Evolutionary conservation across 2,329 filamentous ascomycete species (phyloP), one percentile per base, ranked within the genome.

Genomic region (Nemania sp.): DNA sequence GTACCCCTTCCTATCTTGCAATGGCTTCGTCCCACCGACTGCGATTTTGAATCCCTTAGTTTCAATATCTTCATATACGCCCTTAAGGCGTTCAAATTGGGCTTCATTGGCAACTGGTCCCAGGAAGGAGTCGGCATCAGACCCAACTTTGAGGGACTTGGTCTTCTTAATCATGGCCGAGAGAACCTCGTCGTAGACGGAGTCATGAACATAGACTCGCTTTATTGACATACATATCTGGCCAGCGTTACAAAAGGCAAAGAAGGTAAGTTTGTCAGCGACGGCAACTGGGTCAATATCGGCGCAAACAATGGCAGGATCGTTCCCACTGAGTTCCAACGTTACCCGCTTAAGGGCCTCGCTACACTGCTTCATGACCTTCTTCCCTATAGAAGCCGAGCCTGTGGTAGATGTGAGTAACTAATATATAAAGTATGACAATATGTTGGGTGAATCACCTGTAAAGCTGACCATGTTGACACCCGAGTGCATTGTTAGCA

Each of bases 401-500:
- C 41, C 41, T 35, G 32, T 1, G 32, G 11, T 35, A 8, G 32
- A 35, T 35, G 11, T 35, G 32, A 35, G 32, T 35, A 35, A 35
- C 2, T 11, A 11, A 35, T 35, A 8, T 35, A 35, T 35, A 35
- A 35, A 35, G 11, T 35, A 35, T 35, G 32, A 35, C 11, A 35
- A 35, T 8, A 11, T 4, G 2, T 35, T 35, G 11, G 32, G 32
- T 7, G 32, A 35, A 8, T 35, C 32, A 35, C 32, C 32, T 8
- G 41, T 45, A 45, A 45, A 45, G 41, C 18, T 20, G 18, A 45
- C 5, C 41, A 45, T 45, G 5, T 45, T 20, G 43, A 62, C 1
- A 20, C 22, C 38, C 38, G 87, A 86, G 73, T 91, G 88, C 18
- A 74, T 77, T 0, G 87, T 89, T 60, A 90, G 76, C 82, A 82